These are phyloP conservation scores for Eragrostis curvula DNA, from an alignment of 176 grass and related monocot genomes.

Conservation along the genomic window DNA sequence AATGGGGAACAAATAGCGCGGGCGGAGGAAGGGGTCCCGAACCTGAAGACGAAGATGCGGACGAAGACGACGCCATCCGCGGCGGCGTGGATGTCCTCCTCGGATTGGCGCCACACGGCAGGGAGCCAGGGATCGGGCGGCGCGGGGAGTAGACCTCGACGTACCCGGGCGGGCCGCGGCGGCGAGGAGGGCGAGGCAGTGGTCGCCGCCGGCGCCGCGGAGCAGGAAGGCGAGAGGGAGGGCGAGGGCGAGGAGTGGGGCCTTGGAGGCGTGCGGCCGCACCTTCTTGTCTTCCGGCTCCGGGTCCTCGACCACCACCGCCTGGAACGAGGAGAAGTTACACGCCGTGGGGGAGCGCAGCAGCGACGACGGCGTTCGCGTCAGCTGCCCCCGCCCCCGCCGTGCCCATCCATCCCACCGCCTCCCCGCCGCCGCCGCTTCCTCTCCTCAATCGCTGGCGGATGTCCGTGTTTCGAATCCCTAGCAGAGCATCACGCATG, in stretches of 20 bases:
- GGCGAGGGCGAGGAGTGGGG: no score
- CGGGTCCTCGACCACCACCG: conserved; percentile 57
- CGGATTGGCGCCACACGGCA: no score
- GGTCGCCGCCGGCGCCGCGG: conserved; percentile 39
- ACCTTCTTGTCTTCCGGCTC: conserved; percentile 68
- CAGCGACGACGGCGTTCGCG: conserved; percentile 80
- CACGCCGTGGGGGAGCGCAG: conserved; percentile 83
- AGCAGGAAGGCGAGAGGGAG: conserved; percentile 43
- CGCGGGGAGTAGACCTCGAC: no score
- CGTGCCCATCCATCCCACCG: no score
- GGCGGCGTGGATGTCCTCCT: no score
- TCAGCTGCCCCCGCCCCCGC: no score
- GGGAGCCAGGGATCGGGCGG: no score
- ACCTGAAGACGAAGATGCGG: no score
- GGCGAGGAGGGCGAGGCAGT: conserved; percentile 50
- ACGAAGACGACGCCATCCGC: no score
- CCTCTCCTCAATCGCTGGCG: conserved; percentile 34
- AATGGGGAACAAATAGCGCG: no score
- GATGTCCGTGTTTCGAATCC: conserved; percentile 15
- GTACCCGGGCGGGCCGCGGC: no score
- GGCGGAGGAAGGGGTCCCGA: no score
- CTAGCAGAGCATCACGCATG: background rate
- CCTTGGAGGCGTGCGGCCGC: conserved; percentile 44
- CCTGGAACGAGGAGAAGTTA: conserved; percentile 68
- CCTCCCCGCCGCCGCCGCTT: conserved; percentile 33